Percentiles rank a stretch among this genome's conserved stretches.
These are phyloP conservation scores for Solanum hybrid DNA, from an alignment of 305 asterid genomes.

Conservation along the genomic window DNA sequence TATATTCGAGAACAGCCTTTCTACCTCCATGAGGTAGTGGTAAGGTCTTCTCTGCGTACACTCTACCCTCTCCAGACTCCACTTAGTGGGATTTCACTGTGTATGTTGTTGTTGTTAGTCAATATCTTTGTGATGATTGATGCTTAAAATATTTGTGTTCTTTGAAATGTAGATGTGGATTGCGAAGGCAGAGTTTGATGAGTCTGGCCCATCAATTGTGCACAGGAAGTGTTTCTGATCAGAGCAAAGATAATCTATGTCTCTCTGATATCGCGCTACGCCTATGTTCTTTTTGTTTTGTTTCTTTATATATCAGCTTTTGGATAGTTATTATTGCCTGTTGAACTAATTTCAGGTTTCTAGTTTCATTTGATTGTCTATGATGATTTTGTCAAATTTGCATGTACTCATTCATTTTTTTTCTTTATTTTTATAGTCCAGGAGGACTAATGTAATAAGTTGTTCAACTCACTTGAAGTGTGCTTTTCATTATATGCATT, in stretches of 20 bases:
- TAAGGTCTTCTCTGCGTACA: neutral
- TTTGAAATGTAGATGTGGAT: conserved; percentile 10
- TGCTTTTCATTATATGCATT: neutral
- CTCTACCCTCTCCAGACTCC: too few relatives aligned
- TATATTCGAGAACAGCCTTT: neutral
- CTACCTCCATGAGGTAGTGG: neutral
- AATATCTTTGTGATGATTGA: neutral
- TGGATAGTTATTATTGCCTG: neutral
- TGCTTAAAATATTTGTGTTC: neutral
- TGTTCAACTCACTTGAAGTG: neutral
- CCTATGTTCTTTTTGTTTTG: neutral
- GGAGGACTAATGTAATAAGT: neutral
- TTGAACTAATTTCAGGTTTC: neutral
- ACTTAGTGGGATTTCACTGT: too few relatives aligned
- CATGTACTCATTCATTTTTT: neutral
- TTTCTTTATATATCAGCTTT: neutral
- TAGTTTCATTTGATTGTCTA: neutral
- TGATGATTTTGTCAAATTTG: neutral
- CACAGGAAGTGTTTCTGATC: conserved; percentile 21
- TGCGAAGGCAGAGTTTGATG: conserved; percentile 25
- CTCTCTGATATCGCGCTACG: neutral
- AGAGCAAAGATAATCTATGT: neutral
- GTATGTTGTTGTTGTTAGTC: neutral
- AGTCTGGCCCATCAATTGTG: conserved; percentile 25
- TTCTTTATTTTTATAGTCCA: neutral